Conservation (phyloP, 495 filamentous ascomycete genomes). For the Trichoderma asperelloides region DNA sequence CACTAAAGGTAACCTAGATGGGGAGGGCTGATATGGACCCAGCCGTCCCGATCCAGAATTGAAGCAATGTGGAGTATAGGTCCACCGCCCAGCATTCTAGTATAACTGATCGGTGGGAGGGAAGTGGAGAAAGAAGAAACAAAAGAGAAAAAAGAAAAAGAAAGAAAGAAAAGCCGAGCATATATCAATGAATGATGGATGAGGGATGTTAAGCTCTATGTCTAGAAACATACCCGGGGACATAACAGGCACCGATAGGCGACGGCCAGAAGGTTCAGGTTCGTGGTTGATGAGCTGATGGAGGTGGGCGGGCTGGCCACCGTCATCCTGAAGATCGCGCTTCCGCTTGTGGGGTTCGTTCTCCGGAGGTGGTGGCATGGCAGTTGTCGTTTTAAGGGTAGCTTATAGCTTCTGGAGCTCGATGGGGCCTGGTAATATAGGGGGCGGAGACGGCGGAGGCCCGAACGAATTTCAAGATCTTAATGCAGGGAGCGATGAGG, state of each 20-base stretch:
- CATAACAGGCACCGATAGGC: background rate
- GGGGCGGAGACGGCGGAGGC: background rate
- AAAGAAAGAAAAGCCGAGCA: slow-evolving; percentile 15
- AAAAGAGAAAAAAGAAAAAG: slow-evolving; percentile 12
- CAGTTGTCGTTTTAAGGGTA: background rate
- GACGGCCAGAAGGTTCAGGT: background rate
- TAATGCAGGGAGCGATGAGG: background rate
- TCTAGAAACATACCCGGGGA: background rate
- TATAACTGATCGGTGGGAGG: background rate
- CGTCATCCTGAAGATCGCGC: slow-evolving; percentile 31
- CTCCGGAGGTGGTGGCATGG: slow-evolving; percentile 24
- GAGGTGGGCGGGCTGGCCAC: slow-evolving; percentile 21
- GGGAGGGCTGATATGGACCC: too few species aligned
- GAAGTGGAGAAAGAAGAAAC: slow-evolving; percentile 3
- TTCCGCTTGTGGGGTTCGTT: slow-evolving; percentile 34
- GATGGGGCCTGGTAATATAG: background rate
- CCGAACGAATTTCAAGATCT: background rate
- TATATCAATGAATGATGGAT: slow-evolving; percentile 7
- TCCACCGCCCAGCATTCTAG: background rate
- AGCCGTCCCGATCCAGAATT: too few species aligned
- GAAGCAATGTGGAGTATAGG: too few species aligned
- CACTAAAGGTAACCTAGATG: too few species aligned
- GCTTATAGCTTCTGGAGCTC: too few species aligned
- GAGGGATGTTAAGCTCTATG: background rate
- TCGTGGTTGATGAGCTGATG: background rate